Base-by-base conservation (phyloP, 768 basidiomycete species). In the Boletus pseudo-olivaceus region DNA sequence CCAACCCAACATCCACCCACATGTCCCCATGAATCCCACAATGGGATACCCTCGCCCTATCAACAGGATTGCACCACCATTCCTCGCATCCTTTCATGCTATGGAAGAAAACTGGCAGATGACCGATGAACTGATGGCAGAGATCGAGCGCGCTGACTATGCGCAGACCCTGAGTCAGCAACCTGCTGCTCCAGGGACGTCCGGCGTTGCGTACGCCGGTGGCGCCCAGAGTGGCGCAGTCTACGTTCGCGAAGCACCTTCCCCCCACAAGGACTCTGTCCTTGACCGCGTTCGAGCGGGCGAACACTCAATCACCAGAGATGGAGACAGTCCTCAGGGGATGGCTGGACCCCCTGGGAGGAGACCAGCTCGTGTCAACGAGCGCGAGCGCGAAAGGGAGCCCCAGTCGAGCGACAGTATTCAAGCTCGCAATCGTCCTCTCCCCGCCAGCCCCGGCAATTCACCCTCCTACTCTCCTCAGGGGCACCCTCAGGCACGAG, bases 81-180 rank as follows among this genome's bases (percentile, higher is more conserved):
- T 87, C 64, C 76, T 86, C 19, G 70, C 75, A 0, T 80, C 82
- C 52, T 83, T 78, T 62, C 78, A 81, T 39, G 68, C 74, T 11
- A 62, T 79, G 62, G 82, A 83, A 35, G 82, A 82, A 39, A 76
- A 76, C 38, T 87, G 82, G 78, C 78, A 85, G 47, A 80, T 88
- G 76, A 86, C 86, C 0, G 81, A 82, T 34, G 83, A 88, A 58
- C 75, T 88, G 29, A 73, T 88, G 69, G 83, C 82, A 32, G 84
- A 88, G 57, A 85, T 88, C 56, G 87, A 89, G 63, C 79, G 82
- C 40, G 83, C 82, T n/a, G 84, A 87, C 67, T 70, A 81, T 57
- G 81, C 84, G 51, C 83, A 83, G 63, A 68, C 78, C 10, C 79
- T 82, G 63, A 74, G 73, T 37, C 77, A 78, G 58, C 71, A 70